Evolutionary conservation across 257 asterid genomes (phyloP), one percentile per base, ranked within the genome.

Genomic region (Jasminum sambac): DNA sequence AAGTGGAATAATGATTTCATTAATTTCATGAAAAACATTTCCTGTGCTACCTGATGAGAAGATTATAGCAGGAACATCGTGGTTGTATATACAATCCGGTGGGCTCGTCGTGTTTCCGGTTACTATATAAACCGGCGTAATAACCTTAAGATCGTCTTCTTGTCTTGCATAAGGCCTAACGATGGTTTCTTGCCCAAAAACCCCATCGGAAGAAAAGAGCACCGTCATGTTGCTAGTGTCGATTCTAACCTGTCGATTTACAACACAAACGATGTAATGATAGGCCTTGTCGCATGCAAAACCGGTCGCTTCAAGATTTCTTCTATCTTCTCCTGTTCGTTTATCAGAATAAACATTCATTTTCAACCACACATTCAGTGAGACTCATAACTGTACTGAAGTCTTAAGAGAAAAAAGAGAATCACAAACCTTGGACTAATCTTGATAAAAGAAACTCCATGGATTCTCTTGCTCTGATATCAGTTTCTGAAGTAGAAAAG

Each of bases 31-130:
- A 87, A 85, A 92, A 5, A 87, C 83, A 78, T 92, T 92, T 11
- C 98, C 98, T 4, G 87, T 88, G 78, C 93, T 87, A 34, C 92
- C 84, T 4, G 96, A 84, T n/a, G 98, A 92, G 77, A 92, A 92
- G 68, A 92, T 75, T 68, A 90, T 88, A 16, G 97, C 97, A 3
- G 97, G 92, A 52, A 84, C 74, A 64, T 64, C 16, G 85, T 92
- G 97, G 66, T 17, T 16, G 73, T 60, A 36, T 0, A 30, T 39
- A 74, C 90, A 86, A 21, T 60, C 71, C 11, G 86, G 91, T 11
- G 85, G 83, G 0, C 62, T 59, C 1, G 76, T 66, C 64, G 74
- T 9, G 78, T 65, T 78, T 11, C 60, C 57, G 39, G 71, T 71
- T 3, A 50, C 4, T 25, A 86, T 78, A 19, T 50, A 77, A 16